Conservation (phyloP, 139 green algal species). For the Coelastrella sp. region DNA sequence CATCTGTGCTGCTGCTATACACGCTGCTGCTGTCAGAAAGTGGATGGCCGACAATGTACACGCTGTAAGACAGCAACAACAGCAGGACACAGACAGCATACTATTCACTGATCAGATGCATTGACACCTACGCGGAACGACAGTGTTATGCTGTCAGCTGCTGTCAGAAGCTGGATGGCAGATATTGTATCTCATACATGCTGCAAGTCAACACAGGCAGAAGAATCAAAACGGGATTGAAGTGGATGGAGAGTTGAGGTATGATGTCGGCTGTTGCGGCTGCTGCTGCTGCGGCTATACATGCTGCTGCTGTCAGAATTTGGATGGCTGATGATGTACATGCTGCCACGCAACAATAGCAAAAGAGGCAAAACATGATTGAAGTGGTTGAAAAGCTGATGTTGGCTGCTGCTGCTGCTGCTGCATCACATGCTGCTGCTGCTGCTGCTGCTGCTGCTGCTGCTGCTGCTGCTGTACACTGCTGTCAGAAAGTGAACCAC, state of each 20-base stretch:
- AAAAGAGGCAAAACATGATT: background rate
- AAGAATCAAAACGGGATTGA: background rate
- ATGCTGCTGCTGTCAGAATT: background rate
- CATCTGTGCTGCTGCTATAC: constrained; percentile 52
- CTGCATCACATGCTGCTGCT: background rate
- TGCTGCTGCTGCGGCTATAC: background rate
- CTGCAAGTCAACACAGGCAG: too few relatives aligned
- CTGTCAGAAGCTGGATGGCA: background rate
- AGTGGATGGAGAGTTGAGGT: background rate
- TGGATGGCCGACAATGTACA: constrained; percentile 73
- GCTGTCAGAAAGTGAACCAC: background rate
- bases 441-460: background rate
- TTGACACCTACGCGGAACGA: background rate
- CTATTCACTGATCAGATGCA: background rate
- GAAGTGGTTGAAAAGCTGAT: background rate
- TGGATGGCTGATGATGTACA: too few relatives aligned
- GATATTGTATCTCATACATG: too few relatives aligned
- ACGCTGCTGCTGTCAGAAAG: constrained; percentile 59
- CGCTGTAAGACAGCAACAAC: background rate
- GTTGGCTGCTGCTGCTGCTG: background rate
- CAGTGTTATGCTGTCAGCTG: background rate
- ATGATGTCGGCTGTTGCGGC: background rate
- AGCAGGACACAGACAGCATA: background rate
- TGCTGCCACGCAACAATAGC: background rate
- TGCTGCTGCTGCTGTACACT: background rate